Percentiles rank a stretch among this genome's conserved stretches.
These are phyloP conservation scores for Hemisphaericaspora xylofermentans DNA, from an alignment of 1,139 yeast species.

Conservation along the genomic window DNA sequence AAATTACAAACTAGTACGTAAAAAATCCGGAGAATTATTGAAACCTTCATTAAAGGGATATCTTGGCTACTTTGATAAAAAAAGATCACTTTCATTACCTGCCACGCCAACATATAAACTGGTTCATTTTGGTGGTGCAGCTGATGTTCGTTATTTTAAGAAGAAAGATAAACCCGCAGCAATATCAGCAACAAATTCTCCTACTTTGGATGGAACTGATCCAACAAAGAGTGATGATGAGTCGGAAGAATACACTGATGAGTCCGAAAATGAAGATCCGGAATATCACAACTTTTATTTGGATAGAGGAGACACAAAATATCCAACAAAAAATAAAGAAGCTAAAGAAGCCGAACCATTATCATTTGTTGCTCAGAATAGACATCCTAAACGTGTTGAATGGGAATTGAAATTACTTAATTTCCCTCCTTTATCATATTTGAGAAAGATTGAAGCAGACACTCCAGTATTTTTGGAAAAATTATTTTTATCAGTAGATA, in stretches of 20 bases:
- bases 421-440: slow-evolving; percentile 42
- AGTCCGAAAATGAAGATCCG: slow-evolving; percentile 17
- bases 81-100: slow-evolving; percentile 64
- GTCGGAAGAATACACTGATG: slow-evolving; percentile 12
- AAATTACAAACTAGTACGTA: slow-evolving; percentile 47
- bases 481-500: slow-evolving; percentile 58
- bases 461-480: slow-evolving; percentile 63
- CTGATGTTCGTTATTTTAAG: slow-evolving; percentile 69
- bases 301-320: slow-evolving; percentile 21
- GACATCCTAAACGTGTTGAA: slow-evolving; percentile 17
- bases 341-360: not conserved
- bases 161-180: slow-evolving; percentile 74
- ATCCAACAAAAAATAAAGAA: slow-evolving; percentile 23
- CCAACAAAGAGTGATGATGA: slow-evolving; percentile 18
- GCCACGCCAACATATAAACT: slow-evolving; percentile 69
- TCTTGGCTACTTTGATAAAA: slow-evolving; percentile 29
- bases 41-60: slow-evolving; percentile 62
- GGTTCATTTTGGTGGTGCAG: slow-evolving; percentile 73
- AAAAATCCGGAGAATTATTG: slow-evolving; percentile 79
- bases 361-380: not conserved
- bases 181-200: slow-evolving; percentile 66
- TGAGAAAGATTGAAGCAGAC: slow-evolving; percentile 34
- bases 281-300: slow-evolving; percentile 15
- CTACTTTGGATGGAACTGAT: slow-evolving; percentile 32
- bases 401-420: slow-evolving; percentile 57